Percentiles rank a stretch among this genome's conserved stretches.
These are phyloP conservation scores for Hypoxylon sp. DNA, from an alignment of 2,329 filamentous ascomycete species.

Conservation along the genomic window DNA sequence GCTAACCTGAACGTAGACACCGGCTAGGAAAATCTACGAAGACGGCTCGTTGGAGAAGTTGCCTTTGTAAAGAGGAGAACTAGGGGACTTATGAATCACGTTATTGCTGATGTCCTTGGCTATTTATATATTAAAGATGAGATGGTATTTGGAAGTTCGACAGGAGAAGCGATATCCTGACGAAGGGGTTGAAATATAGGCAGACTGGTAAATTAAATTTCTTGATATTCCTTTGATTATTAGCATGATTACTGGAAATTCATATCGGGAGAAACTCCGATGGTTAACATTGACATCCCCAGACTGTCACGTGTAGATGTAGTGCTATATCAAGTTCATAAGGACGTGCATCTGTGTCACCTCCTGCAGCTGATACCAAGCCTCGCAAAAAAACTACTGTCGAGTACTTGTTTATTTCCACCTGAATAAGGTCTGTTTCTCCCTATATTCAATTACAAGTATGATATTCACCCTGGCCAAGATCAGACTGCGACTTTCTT, in stretches of 20 bases:
- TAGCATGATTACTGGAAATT: background rate
- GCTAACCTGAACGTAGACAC: slow-evolving; percentile 27
- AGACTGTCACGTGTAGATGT: background rate
- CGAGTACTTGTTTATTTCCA: background rate
- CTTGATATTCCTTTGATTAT: too few species aligned
- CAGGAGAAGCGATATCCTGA: background rate
- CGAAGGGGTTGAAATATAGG: background rate
- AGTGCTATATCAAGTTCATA: background rate
- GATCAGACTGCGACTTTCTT: background rate
- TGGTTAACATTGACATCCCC: background rate
- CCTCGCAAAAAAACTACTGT: background rate
- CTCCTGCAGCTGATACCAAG: background rate
- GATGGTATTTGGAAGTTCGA: background rate
- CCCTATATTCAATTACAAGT: background rate
- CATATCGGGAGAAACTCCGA: background rate
- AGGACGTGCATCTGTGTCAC: background rate
- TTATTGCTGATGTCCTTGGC: background rate
- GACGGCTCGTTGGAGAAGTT: slow-evolving; percentile 28
- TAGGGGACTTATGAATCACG: too few species aligned
- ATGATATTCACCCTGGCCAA: background rate
- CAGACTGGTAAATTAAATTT: background rate
- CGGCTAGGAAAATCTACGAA: slow-evolving; percentile 29
- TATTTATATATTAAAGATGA: background rate
- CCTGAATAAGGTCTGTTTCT: background rate
- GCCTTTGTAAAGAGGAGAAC: background rate